Base-by-base conservation (phyloP, 192 early-diverging fungal genomes). In the Backusella westeae region DNA sequence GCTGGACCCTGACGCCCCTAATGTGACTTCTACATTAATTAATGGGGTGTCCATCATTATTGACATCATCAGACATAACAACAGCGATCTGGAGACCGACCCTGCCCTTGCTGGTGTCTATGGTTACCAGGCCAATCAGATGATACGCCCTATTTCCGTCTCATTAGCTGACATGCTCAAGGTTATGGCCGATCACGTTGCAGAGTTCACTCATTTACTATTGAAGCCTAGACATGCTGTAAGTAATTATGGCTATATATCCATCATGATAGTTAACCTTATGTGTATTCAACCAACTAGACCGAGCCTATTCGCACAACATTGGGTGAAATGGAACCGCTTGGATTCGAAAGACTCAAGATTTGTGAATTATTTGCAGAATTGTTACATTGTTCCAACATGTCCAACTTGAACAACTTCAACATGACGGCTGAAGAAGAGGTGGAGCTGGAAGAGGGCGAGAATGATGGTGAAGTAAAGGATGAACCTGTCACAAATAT, bases 341-440 rank as follows among this genome's bases (percentile, higher is more conserved):
- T 99, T 56, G 97, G 98, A n/a, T 94, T 96, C 78, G 97, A 98
- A 84, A 89, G 98, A 14, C 84, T 99, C 46, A 94, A 94, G 72
- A 94, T 95, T 46, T 99, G 98, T 82, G 98, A 99, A 84, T 89
- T 99, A 75, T 96, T 99, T 89, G 98, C 98, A 5, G 98, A 99
- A 85, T 83, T 99, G 19, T 82, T 99, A 63, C 98, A 99, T 78
- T 94, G 94, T 78, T 93, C 94, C 53, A 94, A 91, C 77, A 93
- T 95, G 93, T 87, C 88, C n/a, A 89, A 89, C 3, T 80, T 95
- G 10, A 95, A 95, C 78, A 76, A 83, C 53, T 49, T 32, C 14
- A 44, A 41, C 10, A 44, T 71, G 70, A 66, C 79, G 17, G 66
- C 41, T 35, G 44, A 70, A 52, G 77, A 82, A 23, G 59, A 68